Base-by-base conservation (phyloP, 768 basidiomycete species). In the Clathrus columnatus region DNA sequence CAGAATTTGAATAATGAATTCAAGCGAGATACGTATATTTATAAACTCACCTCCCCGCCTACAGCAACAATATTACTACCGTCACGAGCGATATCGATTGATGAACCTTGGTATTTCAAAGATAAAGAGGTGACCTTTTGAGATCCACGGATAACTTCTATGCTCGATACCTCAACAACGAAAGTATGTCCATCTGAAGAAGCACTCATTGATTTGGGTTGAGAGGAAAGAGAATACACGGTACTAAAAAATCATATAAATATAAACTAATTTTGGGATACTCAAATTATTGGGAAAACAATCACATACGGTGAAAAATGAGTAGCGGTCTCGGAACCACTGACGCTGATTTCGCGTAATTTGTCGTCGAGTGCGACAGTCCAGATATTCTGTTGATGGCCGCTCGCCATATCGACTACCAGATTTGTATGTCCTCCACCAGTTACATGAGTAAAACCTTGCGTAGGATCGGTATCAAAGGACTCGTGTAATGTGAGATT, bases 341-440 rank as follows among this genome's bases (percentile, higher is more conserved):
- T 61, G 23, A 67, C 61, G 10, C 75, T 76, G 44, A 91, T 80
- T 63, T 90, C 88, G 45, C 84, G 75, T 3, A 91, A 71, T 28
- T 67, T 73, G 64, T 96, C 94, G 59, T 96, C 94, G 63, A 80
- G 92, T 11, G 88, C 93, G 16, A 81, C 70, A 20, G 85, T 85
- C 62, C 80, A 85, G 0, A 86, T 72, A 51, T 76, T 80, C 24
- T 78, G 80, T 7, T 67, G 64, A 0, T 70, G 61, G 8, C 73
- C 71, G 0, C 73, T 65, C 0, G 80, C 73, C 46, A 96, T 68
- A 0, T 77, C 83, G 0, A 83, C 76, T 18, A 96, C 77, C 48
- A 86, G 73, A 58, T 74, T 87, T 5, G 80, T 75, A 67, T 95
- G 94, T 0, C 82, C 79, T 2, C 77, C 70, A 3, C 93, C 92